Conservation (phyloP, 257 asterid genomes). For the Gentiana dahurica region DNA sequence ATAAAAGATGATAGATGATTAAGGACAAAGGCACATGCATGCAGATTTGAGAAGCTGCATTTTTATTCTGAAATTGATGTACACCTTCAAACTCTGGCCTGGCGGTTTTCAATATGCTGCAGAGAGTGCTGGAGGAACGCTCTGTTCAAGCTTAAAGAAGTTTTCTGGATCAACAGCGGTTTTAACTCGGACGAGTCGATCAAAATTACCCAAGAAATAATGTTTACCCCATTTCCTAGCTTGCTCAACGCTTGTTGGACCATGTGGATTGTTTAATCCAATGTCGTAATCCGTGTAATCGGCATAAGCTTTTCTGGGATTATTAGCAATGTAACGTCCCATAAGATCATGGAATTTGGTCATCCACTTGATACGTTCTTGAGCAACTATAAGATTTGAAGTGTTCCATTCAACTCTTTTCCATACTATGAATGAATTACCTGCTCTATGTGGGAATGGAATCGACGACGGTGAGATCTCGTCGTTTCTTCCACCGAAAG, state of each 20-base stretch:
- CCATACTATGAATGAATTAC: slow-evolving; percentile 2
- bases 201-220: too few species aligned
- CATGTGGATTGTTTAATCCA: slow-evolving; percentile 3
- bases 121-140: too few species aligned
- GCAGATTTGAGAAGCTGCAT: too few species aligned
- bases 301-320: slow-evolving; percentile 12
- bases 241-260: background rate
- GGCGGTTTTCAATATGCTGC: too few species aligned
- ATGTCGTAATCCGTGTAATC: slow-evolving; percentile 14
- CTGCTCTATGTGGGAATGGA: slow-evolving; percentile 12
- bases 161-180: too few species aligned
- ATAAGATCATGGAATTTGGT: slow-evolving; percentile 2
- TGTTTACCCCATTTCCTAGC: too few species aligned
- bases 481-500: slow-evolving; percentile 11
- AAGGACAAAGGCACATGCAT: too few species aligned
- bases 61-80: too few species aligned
- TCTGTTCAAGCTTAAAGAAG: too few species aligned
- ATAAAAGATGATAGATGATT: too few species aligned
- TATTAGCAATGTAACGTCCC: slow-evolving; percentile 5
- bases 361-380: slow-evolving; percentile 3
- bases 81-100: too few species aligned
- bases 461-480: slow-evolving; percentile 4
- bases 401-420: slow-evolving; percentile 5
- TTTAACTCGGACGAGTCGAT: too few species aligned
- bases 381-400: background rate